Conservation (phyloP, 352 stramenopile genomes). For the Globisporangium abappressorium region DNA sequence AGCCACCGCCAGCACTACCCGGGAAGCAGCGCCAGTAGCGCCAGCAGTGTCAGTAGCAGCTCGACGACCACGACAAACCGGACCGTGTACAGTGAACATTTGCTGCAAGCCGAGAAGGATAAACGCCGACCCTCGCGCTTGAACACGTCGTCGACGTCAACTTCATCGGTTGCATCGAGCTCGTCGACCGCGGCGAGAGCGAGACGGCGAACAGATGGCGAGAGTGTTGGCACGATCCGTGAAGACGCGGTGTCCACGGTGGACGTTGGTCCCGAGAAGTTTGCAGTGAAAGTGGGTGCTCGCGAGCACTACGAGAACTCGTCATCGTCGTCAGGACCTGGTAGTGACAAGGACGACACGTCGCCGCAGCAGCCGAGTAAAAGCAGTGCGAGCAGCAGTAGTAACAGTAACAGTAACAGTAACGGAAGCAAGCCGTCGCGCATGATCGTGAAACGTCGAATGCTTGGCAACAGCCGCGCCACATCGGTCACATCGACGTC, state of each 20-base stretch:
- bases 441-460: slow-evolving; percentile 50
- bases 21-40: slow-evolving; percentile 16
- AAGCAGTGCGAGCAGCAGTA: slow-evolving; percentile 18
- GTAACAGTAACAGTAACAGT: slow-evolving; percentile 25
- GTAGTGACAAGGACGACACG: slow-evolving; percentile 47
- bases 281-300: slow-evolving; percentile 34
- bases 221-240: slow-evolving; percentile 8
- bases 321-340: slow-evolving; percentile 41
- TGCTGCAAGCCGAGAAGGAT: slow-evolving; percentile 5
- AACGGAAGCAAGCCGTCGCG: slow-evolving; percentile 39
- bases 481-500: slow-evolving; percentile 14
- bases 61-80: slow-evolving; percentile 14
- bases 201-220: slow-evolving; percentile 2
- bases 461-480: slow-evolving; percentile 23
- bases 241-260: slow-evolving; percentile 8
- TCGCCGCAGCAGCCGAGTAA: slow-evolving; percentile 13
- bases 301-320: slow-evolving; percentile 30
- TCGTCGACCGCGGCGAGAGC: background rate
- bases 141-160: slow-evolving; percentile 11
- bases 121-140: slow-evolving; percentile 11
- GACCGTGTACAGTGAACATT: slow-evolving; percentile 4
- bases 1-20: slow-evolving; percentile 4
- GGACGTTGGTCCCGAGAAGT: slow-evolving; percentile 44
- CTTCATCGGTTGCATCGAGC: slow-evolving; percentile 12
- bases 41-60: slow-evolving; percentile 19